Evolutionary conservation across 2,329 filamentous ascomycete genomes (phyloP), one percentile per base, ranked within the genome.

Genomic region (Sarocladiaceae sp.): DNA sequence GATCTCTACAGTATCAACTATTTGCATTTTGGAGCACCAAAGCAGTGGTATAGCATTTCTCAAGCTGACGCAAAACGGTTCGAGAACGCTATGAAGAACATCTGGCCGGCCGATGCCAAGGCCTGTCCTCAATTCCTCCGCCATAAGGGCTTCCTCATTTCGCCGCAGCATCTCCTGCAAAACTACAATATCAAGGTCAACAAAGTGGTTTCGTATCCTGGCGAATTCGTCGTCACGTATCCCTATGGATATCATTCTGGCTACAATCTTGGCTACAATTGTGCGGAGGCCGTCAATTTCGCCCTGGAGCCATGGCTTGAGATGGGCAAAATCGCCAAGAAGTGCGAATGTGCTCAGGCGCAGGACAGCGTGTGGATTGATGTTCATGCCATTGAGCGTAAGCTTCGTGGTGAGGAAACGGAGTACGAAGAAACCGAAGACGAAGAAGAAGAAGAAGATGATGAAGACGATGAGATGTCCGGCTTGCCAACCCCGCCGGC

Each of bases 1-100:
- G 93, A 98, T 68, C 78, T 98, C 4, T 98, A 98, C 79, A 97
- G 90, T 62, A 98, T 98, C 74, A 98, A 98, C 68, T 98, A 96
- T 63, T 89, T 98, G 48, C 93, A 98, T 59, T 98, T 98, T 62
- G 93, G 93, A 45, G 93, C 93, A 2, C 93, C 93, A 0, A 98
- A 98, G 66, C 93, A 98, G 63, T 98, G 93, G 93, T 98, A 98
- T 68, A 96, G 90, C 64, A 97, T 98, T 52, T 95, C 91, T 1
- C 94, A 97, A 62, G 86, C 87, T 52, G 93, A 98, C 61, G 89
- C 91, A 12, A 81, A 89, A 42, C 83, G 85, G 13, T 98, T 98
- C 55, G 93, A 98, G 64, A 80, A 82, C 29, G 91, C 88, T 33
- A 98, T 98, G 93, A 91, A 85, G 66, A 89, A 76, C 58, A 87